Conservation (phyloP, 2,329 filamentous ascomycete species). For the Sphaerulina populicola region DNA sequence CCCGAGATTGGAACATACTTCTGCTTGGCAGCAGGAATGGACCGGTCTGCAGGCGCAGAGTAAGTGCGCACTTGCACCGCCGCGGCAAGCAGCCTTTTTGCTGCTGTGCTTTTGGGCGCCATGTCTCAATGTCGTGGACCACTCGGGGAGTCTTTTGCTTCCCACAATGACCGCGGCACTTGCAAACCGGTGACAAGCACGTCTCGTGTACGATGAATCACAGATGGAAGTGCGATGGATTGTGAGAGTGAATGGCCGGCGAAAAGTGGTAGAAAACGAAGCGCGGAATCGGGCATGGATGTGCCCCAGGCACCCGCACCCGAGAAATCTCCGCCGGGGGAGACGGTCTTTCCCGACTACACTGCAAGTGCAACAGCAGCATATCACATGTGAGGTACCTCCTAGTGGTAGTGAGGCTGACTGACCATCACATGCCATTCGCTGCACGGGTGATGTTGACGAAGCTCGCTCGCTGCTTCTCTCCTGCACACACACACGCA, state of each 20-base stretch:
- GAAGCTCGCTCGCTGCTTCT: constrained; percentile 8
- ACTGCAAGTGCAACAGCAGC: too few species aligned
- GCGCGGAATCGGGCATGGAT: too few species aligned
- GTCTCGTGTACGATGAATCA: too few species aligned
- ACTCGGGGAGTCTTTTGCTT: not conserved
- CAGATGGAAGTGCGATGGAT: not conserved
- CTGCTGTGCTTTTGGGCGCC: constrained; percentile 15
- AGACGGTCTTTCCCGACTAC: not conserved
- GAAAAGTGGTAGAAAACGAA: not conserved
- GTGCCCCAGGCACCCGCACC: too few species aligned
- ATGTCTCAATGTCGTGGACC: constrained; percentile 7
- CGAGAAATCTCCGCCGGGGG: not conserved
- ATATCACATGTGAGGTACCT: too few species aligned
- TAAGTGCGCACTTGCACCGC: constrained; percentile 45
- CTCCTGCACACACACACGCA: constrained; percentile 1
- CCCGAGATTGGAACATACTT: constrained; percentile 83
- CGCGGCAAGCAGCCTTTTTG: constrained; percentile 24
- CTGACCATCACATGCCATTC: constrained; percentile 2
- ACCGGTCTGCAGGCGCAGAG: constrained; percentile 50
- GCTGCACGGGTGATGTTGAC: constrained; percentile 9
- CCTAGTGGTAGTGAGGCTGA: too few species aligned
- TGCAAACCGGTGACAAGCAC: too few species aligned
- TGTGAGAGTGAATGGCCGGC: not conserved
- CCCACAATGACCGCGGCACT: too few species aligned
- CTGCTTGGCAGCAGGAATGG: constrained; percentile 69